Base-by-base conservation (phyloP, 192 early-diverging fungal species). In the Podila minutissima region DNA sequence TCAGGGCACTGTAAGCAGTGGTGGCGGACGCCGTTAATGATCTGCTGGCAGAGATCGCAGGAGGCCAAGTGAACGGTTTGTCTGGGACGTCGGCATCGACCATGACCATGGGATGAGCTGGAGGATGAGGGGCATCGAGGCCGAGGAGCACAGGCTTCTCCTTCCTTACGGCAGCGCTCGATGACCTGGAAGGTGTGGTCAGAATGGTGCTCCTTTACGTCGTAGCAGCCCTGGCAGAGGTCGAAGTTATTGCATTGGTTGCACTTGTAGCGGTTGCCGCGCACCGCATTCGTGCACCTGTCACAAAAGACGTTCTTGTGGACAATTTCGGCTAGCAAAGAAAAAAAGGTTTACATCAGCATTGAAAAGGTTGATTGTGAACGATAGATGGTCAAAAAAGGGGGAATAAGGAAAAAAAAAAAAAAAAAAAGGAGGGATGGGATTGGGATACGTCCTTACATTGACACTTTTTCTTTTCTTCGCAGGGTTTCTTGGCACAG, bases 1-100 rank as follows among this genome's bases (percentile, higher is more conserved):
- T 89, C 88, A 57, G 81, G 84, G 57, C 77, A 85, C 32, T 72
- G 69, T n/a, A 86, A 86, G 71, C 92, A 93, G 66, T 84, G 87
- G 83, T 92, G 89, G 6, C 90, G 82, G 22, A 84, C 82, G 6
- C 90, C 90, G 41, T 49, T 48, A 24, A 93, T 90, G 4, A 68
- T 61, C 17, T 72, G 76, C 13, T 79, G 74, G 77, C 92, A 93
- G 64, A 85, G 84, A 65, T 91, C 88, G 70, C 92, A 93, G 33
- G 63, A 67, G 11, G 83, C 82, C 11, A 32, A 58, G 37, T 77
- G 85, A 17, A 38, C 31, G 37, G 63, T 61, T 7, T n/a, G 51
- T 35, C 28, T 31, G 28, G 19, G 48, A 37, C 31, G 60, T 17
- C 20, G 53, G 50, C 24, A 63, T 35, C 50, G 53, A 50, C 26